Conservation (phyloP, 768 basidiomycete species). For the Austroboletus eburneus region DNA sequence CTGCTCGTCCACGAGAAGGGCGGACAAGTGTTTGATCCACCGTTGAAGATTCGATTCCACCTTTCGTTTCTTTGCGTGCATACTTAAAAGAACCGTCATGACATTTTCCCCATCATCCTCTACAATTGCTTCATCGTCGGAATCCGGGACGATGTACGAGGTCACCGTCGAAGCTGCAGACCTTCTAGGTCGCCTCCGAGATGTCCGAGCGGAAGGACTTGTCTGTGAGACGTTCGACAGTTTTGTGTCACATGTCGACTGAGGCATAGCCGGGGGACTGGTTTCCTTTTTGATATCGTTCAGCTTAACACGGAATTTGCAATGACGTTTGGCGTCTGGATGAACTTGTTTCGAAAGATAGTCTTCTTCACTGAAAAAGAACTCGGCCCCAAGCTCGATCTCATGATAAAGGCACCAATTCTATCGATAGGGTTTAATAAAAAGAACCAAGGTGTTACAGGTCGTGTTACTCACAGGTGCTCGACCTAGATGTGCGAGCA, state of each 20-base stretch:
- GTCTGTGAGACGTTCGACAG: slow-evolving; percentile 4
- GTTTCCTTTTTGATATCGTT: slow-evolving; percentile 42
- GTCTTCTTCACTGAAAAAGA: slow-evolving; percentile 67
- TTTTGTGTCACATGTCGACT: slow-evolving; percentile 13
- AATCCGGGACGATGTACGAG: slow-evolving; percentile 66
- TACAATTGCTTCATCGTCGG: slow-evolving; percentile 60
- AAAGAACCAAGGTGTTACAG: not conserved
- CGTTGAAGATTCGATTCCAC: slow-evolving; percentile 48
- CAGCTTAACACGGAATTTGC: slow-evolving; percentile 22
- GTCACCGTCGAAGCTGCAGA: slow-evolving; percentile 47
- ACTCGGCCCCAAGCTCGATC: slow-evolving; percentile 63
- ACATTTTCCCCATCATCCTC: slow-evolving; percentile 36
- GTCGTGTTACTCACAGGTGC: slow-evolving; percentile 46
- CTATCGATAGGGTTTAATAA: slow-evolving; percentile 30
- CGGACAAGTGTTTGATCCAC: slow-evolving; percentile 66
- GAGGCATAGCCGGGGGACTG: slow-evolving; percentile 29
- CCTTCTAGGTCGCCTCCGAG: slow-evolving; percentile 57
- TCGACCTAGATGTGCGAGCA: slow-evolving; percentile 65
- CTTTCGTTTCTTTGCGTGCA: slow-evolving; percentile 34
- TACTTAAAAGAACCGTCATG: slow-evolving; percentile 26
- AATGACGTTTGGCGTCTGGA: slow-evolving; percentile 22
- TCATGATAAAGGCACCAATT: slow-evolving; percentile 52
- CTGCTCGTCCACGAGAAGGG: slow-evolving; percentile 61
- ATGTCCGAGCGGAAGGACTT: slow-evolving; percentile 21
- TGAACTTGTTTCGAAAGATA: slow-evolving; percentile 44